Evolutionary conservation across 108 stramenopile species (phyloP), one percentile per base, ranked within the genome.

Genomic region (Skeletonema menzelii): DNA sequence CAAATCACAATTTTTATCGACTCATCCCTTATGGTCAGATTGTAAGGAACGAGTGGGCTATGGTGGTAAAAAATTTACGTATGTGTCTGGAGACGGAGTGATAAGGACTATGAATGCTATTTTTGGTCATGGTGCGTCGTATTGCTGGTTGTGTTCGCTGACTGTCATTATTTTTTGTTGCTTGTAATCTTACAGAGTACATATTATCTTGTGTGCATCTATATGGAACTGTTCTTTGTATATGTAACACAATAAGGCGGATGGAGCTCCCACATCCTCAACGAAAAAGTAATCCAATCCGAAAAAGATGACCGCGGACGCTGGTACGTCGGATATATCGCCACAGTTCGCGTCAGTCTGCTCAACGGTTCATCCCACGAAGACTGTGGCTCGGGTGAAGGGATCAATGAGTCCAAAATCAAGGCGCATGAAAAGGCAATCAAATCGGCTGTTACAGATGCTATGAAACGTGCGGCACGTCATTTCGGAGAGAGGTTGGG

Each of bases 31-130:
- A 40, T 34, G 55, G 44, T 27, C 32, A 0, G 82, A 83, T 70
- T 83, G 82, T 55, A 83, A 79, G 77, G 82, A 83, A 57, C 73
- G 77, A 19, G 65, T 78, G 12, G 82, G 77, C 0, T 83, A 65
- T 56, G 76, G 64, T 65, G 77, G 77, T 6, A 79, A 42, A 32
- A 79, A 75, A 27, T 72, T 83, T 27, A 83, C 73, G 0, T 83
- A 83, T 58, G 76, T 83, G 13, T 56, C 67, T 19, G 82, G 82
- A 2, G 77, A 83, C 70, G 82, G 77, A 24, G 78, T 83, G 2
- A 83, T 83, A 38, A 44, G 82, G 65, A 75, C 66, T 11, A 79
- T 83, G 77, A 83, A 83, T 83, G 74, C 82, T 24, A 65, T 77
- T 12, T 83, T 83, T 70, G 82, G 82, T 8, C 49, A 78, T 58